These are phyloP conservation scores for Rhodotorula sp. DNA, from an alignment of 1,284 basidiomycete genomes.

Conservation along the genomic window DNA sequence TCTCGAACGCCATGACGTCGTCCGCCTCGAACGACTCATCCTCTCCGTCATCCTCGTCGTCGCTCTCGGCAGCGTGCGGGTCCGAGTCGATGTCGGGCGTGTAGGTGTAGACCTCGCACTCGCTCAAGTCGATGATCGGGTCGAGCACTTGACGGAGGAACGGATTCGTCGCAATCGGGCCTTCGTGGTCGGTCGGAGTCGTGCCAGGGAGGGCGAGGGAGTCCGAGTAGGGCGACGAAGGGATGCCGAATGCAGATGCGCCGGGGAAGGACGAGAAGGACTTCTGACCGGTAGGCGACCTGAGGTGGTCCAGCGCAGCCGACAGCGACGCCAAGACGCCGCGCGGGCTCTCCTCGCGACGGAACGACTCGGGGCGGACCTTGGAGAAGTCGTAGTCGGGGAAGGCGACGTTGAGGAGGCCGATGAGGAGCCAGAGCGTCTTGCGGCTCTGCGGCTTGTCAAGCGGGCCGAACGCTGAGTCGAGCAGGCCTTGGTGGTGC, in stretches of 20 bases:
- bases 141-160: conserved; percentile 82
- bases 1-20: conserved; percentile 31
- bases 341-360: conserved; percentile 65
- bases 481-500: conserved; percentile 45
- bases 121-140: conserved; percentile 81
- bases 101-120: conserved; percentile 95
- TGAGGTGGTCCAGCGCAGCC: conserved; percentile 59
- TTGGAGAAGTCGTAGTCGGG: conserved; percentile 97
- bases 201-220: conserved; percentile 28
- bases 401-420: conserved; percentile 94
- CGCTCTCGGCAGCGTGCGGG: conserved; percentile 68
- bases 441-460: conserved; percentile 63
- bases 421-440: conserved; percentile 89
- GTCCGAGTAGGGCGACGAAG: conserved; percentile 35
- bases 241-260: conserved; percentile 27
- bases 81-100: conserved; percentile 91
- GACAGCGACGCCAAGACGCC: conserved; percentile 75
- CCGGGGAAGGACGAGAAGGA: conserved; percentile 37
- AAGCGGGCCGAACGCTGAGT: conserved; percentile 51
- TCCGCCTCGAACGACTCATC: conserved; percentile 46
- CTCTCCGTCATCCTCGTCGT: conserved; percentile 45
- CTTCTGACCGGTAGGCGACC: conserved; percentile 33
- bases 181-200: conserved; percentile 19
- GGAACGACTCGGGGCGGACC: conserved; percentile 83
- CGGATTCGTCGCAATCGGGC: conserved; percentile 63